Conservation (phyloP, 495 filamentous ascomycete species). For the Lasiosphaeria hispida region DNA sequence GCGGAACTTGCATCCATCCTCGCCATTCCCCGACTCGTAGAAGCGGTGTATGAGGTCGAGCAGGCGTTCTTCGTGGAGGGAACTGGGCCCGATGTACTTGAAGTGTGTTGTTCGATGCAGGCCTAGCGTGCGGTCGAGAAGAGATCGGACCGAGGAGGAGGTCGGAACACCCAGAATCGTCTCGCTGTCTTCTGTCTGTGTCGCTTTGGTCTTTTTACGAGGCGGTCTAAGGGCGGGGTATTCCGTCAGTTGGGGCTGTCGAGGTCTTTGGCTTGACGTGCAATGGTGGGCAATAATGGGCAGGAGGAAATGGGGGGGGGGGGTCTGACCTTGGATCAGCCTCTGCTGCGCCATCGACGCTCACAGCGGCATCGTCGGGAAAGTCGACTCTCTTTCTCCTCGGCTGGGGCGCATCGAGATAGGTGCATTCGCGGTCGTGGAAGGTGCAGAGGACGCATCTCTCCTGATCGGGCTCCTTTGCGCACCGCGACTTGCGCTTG, state of each 20-base stretch:
- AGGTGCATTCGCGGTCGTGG: slow-evolving; percentile 49
- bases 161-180: background rate
- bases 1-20: slow-evolving; percentile 51
- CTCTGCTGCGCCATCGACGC: slow-evolving; percentile 8
- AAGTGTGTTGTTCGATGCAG: slow-evolving; percentile 43
- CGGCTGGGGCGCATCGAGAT: slow-evolving; percentile 53
- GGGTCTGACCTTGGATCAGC: slow-evolving; percentile 1
- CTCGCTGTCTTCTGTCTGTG: slow-evolving; percentile 14
- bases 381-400: slow-evolving; percentile 42
- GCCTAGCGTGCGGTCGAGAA: slow-evolving; percentile 43
- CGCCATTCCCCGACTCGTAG: slow-evolving; percentile 29
- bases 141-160: slow-evolving; percentile 24
- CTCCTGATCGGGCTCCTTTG: slow-evolving; percentile 56
- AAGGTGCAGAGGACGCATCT: slow-evolving; percentile 51
- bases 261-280: too few species aligned
- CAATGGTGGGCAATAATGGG: background rate
- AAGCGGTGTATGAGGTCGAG: slow-evolving; percentile 48
- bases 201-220: slow-evolving; percentile 18
- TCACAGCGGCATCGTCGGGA: slow-evolving; percentile 9
- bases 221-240: slow-evolving; percentile 5
- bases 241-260: slow-evolving; percentile 3
- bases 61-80: slow-evolving; percentile 52
- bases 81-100: slow-evolving; percentile 44
- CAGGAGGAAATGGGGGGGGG: background rate
- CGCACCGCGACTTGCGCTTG: slow-evolving; percentile 74